Evolutionary conservation across 176 grass and related monocot species (phyloP), one percentile per base, ranked within the genome.

Genomic region (Paspalum notatum): DNA sequence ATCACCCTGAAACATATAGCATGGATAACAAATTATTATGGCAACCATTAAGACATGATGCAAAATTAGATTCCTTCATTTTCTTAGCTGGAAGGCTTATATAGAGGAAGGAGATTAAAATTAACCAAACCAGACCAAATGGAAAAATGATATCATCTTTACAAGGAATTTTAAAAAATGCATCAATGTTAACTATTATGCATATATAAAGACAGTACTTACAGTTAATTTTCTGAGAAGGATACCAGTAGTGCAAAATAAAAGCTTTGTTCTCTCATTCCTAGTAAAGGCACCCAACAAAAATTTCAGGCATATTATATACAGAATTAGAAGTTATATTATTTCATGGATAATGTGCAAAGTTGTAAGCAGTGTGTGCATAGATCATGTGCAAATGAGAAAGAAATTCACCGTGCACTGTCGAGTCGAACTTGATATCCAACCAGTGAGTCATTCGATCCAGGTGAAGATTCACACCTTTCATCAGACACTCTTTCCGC

Each of bases 401-500:
- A 81, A 56, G 78, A 83, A 72, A 83, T 66, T 25, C 47, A 98
- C 95, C 95, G 89, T 51, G 95, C 92, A 50, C 85, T 94, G 32
- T 98, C 95, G 64, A 98, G 95, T 48, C 95, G 90, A 90, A 98
- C 95, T 94, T 98, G 95, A 80, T 98, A 98, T 68, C 95, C 92
- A 60, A 98, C 90, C 68, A 92, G 88, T 68, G 95, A 98, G 87
- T 84, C 87, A 48, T 90, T 80, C 38, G 84, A 83, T 79, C 95
- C 95, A 90, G 95, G 95, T 85, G 95, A 98, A 69, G 92, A 84
- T 83, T 98, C 95, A 78, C 92, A 98, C 75, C 95, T 91, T 80
- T 98, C 95, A 85, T 91, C 87, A 66, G 92, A 94, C 46, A 98
- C 95, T 90, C 95, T 94, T 90, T 98, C 95, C 55, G 92, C 90